Conservation (phyloP, 2,329 filamentous ascomycete genomes). For the Hirsutella thompsonii region DNA sequence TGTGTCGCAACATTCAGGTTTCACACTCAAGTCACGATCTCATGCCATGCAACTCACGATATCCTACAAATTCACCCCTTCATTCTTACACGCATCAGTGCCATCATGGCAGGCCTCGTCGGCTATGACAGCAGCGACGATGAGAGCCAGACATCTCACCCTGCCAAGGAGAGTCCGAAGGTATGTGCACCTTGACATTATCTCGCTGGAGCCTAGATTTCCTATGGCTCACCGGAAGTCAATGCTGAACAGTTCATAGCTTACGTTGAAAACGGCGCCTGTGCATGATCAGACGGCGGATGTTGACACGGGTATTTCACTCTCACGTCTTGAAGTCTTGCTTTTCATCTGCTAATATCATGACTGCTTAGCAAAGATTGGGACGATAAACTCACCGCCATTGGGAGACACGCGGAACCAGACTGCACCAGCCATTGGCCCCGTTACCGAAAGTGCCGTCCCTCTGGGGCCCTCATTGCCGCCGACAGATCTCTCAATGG, state of each 20-base stretch:
- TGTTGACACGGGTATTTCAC: too few relatives aligned
- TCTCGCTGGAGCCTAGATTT: background rate
- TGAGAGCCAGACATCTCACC: conserved; percentile 22
- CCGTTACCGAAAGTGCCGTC: conserved; percentile 16
- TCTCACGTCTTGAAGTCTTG: too few relatives aligned
- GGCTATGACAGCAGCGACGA: conserved; percentile 40
- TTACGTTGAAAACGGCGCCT: too few relatives aligned
- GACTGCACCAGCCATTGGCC: conserved; percentile 11
- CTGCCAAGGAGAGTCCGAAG: background rate
- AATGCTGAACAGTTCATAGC: background rate
- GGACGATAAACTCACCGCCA: background rate
- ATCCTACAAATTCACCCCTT: too few relatives aligned
- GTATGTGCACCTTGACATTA: background rate
- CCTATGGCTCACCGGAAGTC: background rate
- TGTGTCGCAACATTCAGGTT: too few relatives aligned
- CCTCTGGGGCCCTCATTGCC: conserved; percentile 25
- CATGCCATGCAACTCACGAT: too few relatives aligned
- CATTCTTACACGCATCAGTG: too few relatives aligned
- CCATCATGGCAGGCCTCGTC: conserved; percentile 30
- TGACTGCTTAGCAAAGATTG: too few relatives aligned
- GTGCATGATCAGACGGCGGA: too few relatives aligned
- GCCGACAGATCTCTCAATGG: conserved; percentile 11
- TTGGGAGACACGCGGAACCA: background rate
- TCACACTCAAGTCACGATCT: too few relatives aligned
- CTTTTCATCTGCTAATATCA: too few relatives aligned